Evolutionary conservation across 495 filamentous ascomycete genomes (phyloP).

Genomic region (Annulohypoxylon nitens): DNA sequence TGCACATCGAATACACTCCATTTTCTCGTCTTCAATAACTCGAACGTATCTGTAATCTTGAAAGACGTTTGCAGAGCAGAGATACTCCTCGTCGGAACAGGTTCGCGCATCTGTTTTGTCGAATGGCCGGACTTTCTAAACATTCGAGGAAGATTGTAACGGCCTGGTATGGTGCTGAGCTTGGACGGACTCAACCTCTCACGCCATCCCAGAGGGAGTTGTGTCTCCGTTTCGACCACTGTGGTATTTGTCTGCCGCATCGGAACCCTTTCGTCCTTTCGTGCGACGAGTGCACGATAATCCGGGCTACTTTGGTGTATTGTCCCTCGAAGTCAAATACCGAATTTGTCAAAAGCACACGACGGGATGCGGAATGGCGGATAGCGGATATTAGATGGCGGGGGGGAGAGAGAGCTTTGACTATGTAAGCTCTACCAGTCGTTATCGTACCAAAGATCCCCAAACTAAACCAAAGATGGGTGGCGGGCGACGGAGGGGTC

Average conservation of each 20-base stretch:
- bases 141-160: constrained; percentile 42
- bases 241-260: constrained; percentile 46
- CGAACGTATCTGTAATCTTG: constrained; percentile 78
- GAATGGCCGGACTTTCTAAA: constrained; percentile 26
- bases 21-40: constrained; percentile 75
- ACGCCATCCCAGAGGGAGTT: constrained; percentile 42
- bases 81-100: constrained; percentile 55
- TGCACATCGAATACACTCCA: constrained; percentile 92
- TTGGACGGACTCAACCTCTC: constrained; percentile 47
- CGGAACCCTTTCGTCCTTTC: constrained; percentile 23
- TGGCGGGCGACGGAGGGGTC: constrained; percentile 1
- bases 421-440: background rate
- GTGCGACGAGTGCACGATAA: constrained; percentile 2
- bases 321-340: constrained; percentile 10
- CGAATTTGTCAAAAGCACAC: constrained; percentile 1
- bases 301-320: background rate
- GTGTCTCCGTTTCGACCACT: constrained; percentile 43
- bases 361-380: background rate
- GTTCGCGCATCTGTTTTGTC: constrained; percentile 29
- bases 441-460: constrained; percentile 18
- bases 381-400: background rate
- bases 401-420: constrained; percentile 11
- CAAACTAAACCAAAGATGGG: constrained; percentile 8
- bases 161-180: constrained; percentile 39
- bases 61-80: constrained; percentile 85